Conservation (phyloP, 2,329 filamentous ascomycete species). For the Xylariomycetidae sp. region DNA sequence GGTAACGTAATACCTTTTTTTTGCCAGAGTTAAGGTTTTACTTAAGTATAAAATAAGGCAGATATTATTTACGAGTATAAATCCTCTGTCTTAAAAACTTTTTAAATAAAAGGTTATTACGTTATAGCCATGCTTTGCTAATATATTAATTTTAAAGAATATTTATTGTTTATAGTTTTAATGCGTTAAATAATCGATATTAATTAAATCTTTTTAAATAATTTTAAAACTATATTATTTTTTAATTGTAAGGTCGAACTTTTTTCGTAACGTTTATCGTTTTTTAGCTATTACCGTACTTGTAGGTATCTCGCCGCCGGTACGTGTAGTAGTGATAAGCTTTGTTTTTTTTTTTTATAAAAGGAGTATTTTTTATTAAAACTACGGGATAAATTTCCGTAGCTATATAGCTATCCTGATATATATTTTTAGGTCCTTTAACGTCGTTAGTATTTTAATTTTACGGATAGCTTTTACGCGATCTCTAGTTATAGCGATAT, state of each 20-base stretch:
- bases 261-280: not conserved
- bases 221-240: not conserved
- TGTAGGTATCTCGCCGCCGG: no score
- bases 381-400: constrained; percentile 1
- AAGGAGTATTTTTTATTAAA: not conserved
- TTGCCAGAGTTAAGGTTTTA: no score
- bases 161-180: not conserved
- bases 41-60: no score
- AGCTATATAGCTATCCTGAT: constrained; percentile 1
- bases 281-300: not conserved
- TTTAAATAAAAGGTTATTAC: no score
- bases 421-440: not conserved
- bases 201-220: constrained; percentile 1
- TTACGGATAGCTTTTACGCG: not conserved
- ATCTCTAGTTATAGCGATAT: not conserved
- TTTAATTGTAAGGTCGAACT: constrained; percentile 1
- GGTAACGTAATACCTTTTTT: no score
- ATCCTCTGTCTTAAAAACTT: no score
- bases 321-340: not conserved
- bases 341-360: constrained; percentile 1
- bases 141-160: constrained; percentile 1
- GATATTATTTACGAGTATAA: no score
- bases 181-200: no score
- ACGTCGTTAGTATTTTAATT: constrained; percentile 1
- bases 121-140: no score